Evolutionary conservation across 192 early-diverging fungal genomes (phyloP), one percentile per base, ranked within the genome.

Genomic region (Coemansia sp.): DNA sequence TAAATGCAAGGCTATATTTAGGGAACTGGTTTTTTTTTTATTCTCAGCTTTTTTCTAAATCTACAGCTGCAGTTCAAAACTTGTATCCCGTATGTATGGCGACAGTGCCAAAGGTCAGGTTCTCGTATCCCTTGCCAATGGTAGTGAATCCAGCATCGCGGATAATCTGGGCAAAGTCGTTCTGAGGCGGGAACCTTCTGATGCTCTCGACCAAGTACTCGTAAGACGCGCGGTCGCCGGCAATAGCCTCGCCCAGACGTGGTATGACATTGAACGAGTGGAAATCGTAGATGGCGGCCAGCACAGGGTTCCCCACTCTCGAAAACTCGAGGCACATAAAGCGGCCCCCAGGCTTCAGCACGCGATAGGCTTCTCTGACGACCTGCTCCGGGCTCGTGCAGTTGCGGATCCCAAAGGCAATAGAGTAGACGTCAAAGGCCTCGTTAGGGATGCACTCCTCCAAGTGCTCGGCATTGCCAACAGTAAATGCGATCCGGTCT

Each of bases 321-420:
- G 87, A 85, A 66, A 98, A 99, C 76, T 99, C 97, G 3, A 99
- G 79, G 56, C 90, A 91, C 89, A 93, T 93, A 75, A 99, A 96
- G 8, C 95, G 87, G 38, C 97, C 97, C 7, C 97, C 97, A 2
- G 91, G 91, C 80, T 94, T 95, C 36, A 99, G 82, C 8, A 98
- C 94, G 39, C 97, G 86, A 77, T 91, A 90, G 1, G 97, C 97
- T 75, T 99, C 92, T 50, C 69, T 70, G 27, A 99, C 77, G 1
- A 95, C 97, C 10, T 74, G 81, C 60, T 97, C 93, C 19, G 94
- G 83, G 58, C 95, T 90, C 1, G 97, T 98, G 77, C 92, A 95
- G 76, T 99, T 99, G 62, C 95, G 87, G 63, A 99, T 99, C 18
- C 97, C 97, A 80, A 98, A 98, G 21, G 97, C 94, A 57, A 99